phyloP scores from a whole-genome alignment of 495 filamentous ascomycete genomes.

The Aspergillus steynii region DNA sequence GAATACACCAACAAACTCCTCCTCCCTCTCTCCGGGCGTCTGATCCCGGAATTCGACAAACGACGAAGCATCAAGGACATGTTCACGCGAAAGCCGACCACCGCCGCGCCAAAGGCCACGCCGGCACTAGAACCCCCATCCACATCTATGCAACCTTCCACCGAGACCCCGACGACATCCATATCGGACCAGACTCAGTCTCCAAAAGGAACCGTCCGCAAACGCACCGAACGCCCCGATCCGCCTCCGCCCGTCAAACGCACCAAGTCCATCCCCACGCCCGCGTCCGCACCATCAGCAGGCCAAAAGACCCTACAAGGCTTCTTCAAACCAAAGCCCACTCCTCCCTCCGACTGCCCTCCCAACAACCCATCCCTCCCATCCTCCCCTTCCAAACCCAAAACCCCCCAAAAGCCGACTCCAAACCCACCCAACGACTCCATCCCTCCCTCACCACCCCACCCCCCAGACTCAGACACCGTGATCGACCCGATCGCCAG shows the following conservation, averaged over 20 bases:
- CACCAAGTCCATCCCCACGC: constrained; percentile 39
- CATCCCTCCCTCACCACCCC: too few relatives aligned
- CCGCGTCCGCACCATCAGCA: constrained; percentile 29
- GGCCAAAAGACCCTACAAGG: constrained; percentile 78
- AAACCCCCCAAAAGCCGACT: neutral
- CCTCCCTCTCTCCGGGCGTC: constrained; percentile 73
- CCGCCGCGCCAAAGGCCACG: constrained; percentile 7
- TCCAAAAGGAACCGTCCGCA: constrained; percentile 27
- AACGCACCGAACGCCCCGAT: constrained; percentile 26
- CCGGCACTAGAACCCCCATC: neutral
- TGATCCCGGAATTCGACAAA: constrained; percentile 85
- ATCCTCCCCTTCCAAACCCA: neutral
- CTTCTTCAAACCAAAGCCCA: constrained; percentile 73
- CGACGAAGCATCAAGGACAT: constrained; percentile 89
- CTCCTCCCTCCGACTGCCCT: neutral
- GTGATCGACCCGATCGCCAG: constrained; percentile 69
- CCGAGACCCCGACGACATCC: neutral
- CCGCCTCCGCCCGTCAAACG: constrained; percentile 39
- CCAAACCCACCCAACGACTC: too few relatives aligned
- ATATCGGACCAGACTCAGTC: constrained; percentile 5
- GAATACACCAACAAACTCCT: constrained; percentile 67
- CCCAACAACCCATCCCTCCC: too few relatives aligned
- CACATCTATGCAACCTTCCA: neutral
- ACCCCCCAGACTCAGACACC: constrained; percentile 20
- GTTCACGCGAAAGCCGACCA: constrained; percentile 65